Percentiles rank a stretch among this genome's conserved stretches.
Conservation (phyloP, 768 basidiomycete genomes). For the Neoboletus brunneissimus region DNA sequence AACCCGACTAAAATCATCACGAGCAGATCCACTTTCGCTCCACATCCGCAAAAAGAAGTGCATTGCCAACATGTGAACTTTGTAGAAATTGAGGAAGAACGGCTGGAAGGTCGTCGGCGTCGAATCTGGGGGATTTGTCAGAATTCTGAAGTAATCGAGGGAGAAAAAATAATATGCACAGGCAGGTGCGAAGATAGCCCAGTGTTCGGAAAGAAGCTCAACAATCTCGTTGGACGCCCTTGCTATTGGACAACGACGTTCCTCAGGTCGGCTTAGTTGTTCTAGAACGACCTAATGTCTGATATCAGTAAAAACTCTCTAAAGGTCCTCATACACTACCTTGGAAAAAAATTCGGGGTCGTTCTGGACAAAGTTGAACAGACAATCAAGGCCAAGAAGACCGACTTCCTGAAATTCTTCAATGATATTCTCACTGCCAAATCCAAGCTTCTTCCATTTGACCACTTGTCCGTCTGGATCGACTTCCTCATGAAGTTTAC, state of each 20-base stretch:
- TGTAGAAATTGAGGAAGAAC: conserved; percentile 82
- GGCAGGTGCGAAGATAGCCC: conserved; percentile 82
- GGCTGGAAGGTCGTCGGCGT: conserved; percentile 81
- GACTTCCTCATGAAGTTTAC: conserved; percentile 52
- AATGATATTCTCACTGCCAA: conserved; percentile 68
- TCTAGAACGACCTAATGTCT: conserved; percentile 65
- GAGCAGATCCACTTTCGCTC: conserved; percentile 79
- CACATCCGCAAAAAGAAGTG: conserved; percentile 92
- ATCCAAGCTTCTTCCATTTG: conserved; percentile 80
- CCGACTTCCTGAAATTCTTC: conserved; percentile 79
- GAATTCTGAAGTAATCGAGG: background rate
- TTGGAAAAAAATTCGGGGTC: conserved; percentile 75
- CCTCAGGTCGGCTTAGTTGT: conserved; percentile 69
- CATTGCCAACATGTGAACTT: conserved; percentile 75
- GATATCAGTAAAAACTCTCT: conserved; percentile 5
- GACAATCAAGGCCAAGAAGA: conserved; percentile 75
- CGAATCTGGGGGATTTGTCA: conserved; percentile 45
- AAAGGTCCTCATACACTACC: conserved; percentile 35
- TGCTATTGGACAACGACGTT: conserved; percentile 79
- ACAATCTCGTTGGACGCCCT: conserved; percentile 85
- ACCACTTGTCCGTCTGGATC: conserved; percentile 48
- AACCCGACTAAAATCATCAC: conserved; percentile 75
- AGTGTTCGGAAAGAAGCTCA: conserved; percentile 79
- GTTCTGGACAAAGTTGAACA: conserved; percentile 69
- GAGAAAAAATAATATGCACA: conserved; percentile 47